Percentiles rank a stretch among this genome's conserved stretches.
phyloP scores from a whole-genome alignment of 1,284 basidiomycete species.

The Malassezia sympodialis region DNA sequence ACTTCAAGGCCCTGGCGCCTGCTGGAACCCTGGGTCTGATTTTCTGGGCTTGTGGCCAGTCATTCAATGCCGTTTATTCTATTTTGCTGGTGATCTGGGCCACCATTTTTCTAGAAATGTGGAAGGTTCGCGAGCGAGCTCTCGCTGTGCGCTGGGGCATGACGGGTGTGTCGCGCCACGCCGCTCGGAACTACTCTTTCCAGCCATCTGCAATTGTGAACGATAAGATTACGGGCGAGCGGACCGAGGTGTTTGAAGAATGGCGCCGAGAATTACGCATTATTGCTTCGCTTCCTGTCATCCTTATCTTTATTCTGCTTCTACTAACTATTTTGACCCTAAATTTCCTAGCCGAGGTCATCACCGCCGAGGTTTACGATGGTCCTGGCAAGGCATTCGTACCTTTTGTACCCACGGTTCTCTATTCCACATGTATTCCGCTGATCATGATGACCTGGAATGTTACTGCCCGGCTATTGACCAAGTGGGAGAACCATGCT shows the following conservation, averaged over 20 bases:
- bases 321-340: conserved; percentile 54
- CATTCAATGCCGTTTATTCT: conserved; percentile 34
- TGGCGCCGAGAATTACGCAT: conserved; percentile 57
- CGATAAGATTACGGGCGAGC: conserved; percentile 38
- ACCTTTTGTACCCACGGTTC: conserved; percentile 70
- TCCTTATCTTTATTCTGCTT: conserved; percentile 62
- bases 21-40: conserved; percentile 26
- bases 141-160: conserved; percentile 45
- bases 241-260: conserved; percentile 45
- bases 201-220: conserved; percentile 22
- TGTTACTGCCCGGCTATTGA: conserved; percentile 60
- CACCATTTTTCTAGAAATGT: conserved; percentile 36
- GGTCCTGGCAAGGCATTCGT: conserved; percentile 67
- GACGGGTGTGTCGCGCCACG: conserved; percentile 26
- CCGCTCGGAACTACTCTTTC: conserved; percentile 29
- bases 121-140: conserved; percentile 42
- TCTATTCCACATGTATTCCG: conserved; percentile 74
- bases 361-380: conserved; percentile 53
- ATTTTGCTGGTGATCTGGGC: conserved; percentile 36
- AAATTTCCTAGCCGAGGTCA: conserved; percentile 49
- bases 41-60: conserved; percentile 30
- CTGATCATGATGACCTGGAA: conserved; percentile 71
- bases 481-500: conserved; percentile 63
- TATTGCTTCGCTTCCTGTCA: conserved; percentile 65
- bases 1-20: conserved; percentile 35